Base-by-base conservation (phyloP, 108 stramenopile species). In the Chaetoceros tenuissimus region DNA sequence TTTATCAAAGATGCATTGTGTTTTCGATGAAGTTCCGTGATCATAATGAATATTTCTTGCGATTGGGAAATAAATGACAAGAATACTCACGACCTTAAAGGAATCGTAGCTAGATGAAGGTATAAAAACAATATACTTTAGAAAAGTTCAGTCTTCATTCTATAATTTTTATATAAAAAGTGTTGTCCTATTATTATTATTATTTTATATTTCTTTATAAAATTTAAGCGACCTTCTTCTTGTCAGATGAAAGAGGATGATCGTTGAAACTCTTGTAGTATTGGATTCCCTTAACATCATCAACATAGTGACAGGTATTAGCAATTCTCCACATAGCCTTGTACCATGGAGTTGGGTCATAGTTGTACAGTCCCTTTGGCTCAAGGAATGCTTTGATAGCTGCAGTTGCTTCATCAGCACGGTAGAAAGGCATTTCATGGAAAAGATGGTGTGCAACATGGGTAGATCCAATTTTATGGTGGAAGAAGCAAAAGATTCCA, bases 401-500 rank as follows among this genome's bases (percentile, higher is more conserved):
- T 28, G 73, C 62, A 1, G 96, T 99, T 22, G 98, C 98, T 54
- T 94, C 89, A 59, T 75, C 62, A 24, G 97, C 97, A 67, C 98
- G 88, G 88, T 98, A 99, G 65, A 90, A 96, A 5, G 98, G 98
- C 94, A 99, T 95, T 71, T 97, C 95, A 67, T 92, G 90, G 72
- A 97, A 98, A 49, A 99, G 65, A 60, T 99, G 98, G 70, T 99
- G 98, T 28, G 86, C 93, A 24, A 99, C 96, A 65, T 99, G 98
- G 19, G 97, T 98, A 70, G 83, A 84, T 34, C 92, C 86, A 75
- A 99, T 99, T 63, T 75, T 72, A 73, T 97, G 98, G 72, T 99
- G 98, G 78, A 97, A 94, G 43, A 85, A 84, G 62, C 95, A 90
- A 67, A 98, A 97, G 57, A 98, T 89, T 24, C 88, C 88, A 56